Evolutionary conservation across 116 monocot species (phyloP), one percentile per base, ranked within the genome.

Genomic region (Zostera marina): DNA sequence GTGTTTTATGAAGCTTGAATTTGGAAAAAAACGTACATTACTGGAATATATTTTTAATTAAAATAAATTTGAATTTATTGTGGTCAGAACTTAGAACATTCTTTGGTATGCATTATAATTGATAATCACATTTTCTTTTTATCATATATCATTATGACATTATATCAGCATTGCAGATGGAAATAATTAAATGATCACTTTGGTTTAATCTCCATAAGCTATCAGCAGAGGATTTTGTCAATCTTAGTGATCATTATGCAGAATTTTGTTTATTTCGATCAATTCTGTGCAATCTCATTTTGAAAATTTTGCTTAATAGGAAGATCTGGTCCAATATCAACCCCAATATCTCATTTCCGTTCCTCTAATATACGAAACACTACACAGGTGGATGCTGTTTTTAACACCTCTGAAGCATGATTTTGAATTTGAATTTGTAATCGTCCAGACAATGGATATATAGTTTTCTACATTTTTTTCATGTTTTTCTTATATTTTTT

Each of bases 321-420:
- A 75, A 56, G 89, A 96, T 73, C 68, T 96, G 77, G 63, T 70
- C 66, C 68, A 11, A 14, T 89, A 85, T 71, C 85, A 85, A 61
- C 89, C 89, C 39, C 75, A 80, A 2, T 96, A 78, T 43, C 42
- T 96, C 41, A 61, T 96, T 72, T 77, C 89, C 11, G 89, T 96
- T 66, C 96, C 89, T 53, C 73, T 89, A 48, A 77, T 96, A 61
- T 96, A 77, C 83, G 96, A 89, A 70, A 96, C 76, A 22, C 74
- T 96, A 8, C 85, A 85, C 80, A 96, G 82, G 96, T 96, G 40
- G 53, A 1, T 32, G 79, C 52, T 60, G 40, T 11, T 10, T 60
- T 32, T 32, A 32, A 6, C 4, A 8, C 7, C 4, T 15, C 8
- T 14, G 14, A 14, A 48, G 47, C 15, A 6, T 48, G 14, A 48